Base-by-base conservation (phyloP, 441 rosid species). In the Lagerstroemia fauriei region DNA sequence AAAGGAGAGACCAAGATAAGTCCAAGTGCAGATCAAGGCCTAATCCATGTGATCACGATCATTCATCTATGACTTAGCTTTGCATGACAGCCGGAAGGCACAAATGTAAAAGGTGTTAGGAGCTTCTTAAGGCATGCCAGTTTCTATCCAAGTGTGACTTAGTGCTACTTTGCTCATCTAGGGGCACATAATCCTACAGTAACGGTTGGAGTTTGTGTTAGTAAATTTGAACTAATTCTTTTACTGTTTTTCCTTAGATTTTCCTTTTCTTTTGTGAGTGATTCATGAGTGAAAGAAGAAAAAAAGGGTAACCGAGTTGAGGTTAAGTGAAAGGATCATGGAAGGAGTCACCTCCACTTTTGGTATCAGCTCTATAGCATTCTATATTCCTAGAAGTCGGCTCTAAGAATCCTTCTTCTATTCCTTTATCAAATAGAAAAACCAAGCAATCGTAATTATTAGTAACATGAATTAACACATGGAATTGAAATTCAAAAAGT, bases 331-430 rank as follows among this genome's bases (percentile, higher is more conserved):
- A 38, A 38, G 44, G 44, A 38, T 38, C 44, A 38, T 2, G 44
- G 44, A 13, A 66, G 73, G 73, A 18, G 44, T 20, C 84, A 86
- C 92, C 92, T 90, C 89, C 89, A 90, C 86, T 73, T 38, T 81
- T 38, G 82, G 88, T 27, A 88, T 32, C 57, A 90, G 85, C 3
- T 88, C 89, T 59, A 14, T 27, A 50, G 88, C 88, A 82, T 65
- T 88, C 6, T 85, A 90, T 90, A 34, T 85, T 66, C 66, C 90
- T 86, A 3, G 85, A 88, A 57, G 84, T 85, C 75, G 89, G 82
- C 1, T 79, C 79, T 50, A 90, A 85, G 76, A 90, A 90, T 51
- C 91, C 92, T 48, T 88, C 92, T 75, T 90, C 88, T 16, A 88
- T 91, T 7, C 90, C 89, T 80, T 87, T 90, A 80, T 88, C 92